These are phyloP conservation scores for Pestalotiopsis fici DNA, from an alignment of 2,329 filamentous ascomycete genomes.

Conservation along the genomic window DNA sequence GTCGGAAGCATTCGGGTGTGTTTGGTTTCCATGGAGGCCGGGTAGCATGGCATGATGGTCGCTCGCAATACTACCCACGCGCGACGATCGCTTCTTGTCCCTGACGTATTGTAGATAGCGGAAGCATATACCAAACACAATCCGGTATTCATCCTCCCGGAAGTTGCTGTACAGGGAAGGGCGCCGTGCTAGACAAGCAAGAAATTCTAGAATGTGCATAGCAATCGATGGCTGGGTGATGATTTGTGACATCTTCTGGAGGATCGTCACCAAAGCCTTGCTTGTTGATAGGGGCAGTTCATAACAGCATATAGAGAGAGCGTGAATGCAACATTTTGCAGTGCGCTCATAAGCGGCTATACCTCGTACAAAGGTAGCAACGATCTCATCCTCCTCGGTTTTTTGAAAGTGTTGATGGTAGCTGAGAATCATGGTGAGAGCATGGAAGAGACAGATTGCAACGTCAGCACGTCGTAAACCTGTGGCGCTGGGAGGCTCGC, in stretches of 20 bases:
- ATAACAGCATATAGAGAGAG: slow-evolving; percentile 90
- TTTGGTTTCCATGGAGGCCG: slow-evolving; percentile 17
- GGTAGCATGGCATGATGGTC: slow-evolving; percentile 33
- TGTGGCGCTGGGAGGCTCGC: slow-evolving; percentile 77
- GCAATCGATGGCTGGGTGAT: slow-evolving; percentile 92
- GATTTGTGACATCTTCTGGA: slow-evolving; percentile 93
- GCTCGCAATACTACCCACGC: slow-evolving; percentile 42
- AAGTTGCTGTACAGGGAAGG: slow-evolving; percentile 87
- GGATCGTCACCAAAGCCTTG: slow-evolving; percentile 80
- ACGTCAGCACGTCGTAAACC: slow-evolving; percentile 86
- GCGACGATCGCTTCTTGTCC: slow-evolving; percentile 57
- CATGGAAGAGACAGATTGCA: slow-evolving; percentile 84
- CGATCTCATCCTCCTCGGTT: slow-evolving; percentile 85
- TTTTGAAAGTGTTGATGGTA: slow-evolving; percentile 87
- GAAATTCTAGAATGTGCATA: slow-evolving; percentile 92
- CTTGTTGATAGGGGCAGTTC: slow-evolving; percentile 87
- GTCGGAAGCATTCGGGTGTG: slow-evolving; percentile 50
- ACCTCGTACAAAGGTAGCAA: slow-evolving; percentile 82
- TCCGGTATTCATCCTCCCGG: slow-evolving; percentile 87
- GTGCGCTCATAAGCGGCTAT: slow-evolving; percentile 84
- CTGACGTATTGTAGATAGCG: slow-evolving; percentile 88
- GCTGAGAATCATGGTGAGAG: slow-evolving; percentile 83
- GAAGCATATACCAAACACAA: slow-evolving; percentile 93
- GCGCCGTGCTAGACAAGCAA: slow-evolving; percentile 84
- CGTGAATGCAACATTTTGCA: slow-evolving; percentile 91